Evolutionary conservation across 169 alveolate genomes (phyloP).

Genomic region (Cyclospora cayetanensis): DNA sequence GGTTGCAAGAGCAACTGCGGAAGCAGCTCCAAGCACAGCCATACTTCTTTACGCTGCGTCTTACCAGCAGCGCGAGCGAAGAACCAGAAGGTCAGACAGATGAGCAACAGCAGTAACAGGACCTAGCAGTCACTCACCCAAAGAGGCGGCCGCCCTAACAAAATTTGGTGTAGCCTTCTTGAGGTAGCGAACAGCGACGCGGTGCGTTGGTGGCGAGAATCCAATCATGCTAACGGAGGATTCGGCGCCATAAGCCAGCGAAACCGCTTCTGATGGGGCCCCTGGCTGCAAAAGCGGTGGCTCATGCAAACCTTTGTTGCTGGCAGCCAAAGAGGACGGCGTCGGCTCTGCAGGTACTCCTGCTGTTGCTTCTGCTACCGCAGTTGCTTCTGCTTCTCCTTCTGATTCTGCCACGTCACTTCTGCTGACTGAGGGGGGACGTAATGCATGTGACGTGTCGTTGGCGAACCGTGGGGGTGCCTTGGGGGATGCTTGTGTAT

Average conservation of each 20-base stretch:
- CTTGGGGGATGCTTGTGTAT: not conserved
- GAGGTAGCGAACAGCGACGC: conserved; percentile 49
- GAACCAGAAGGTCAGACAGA: not conserved
- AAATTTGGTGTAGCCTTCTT: conserved; percentile 4
- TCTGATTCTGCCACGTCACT: conserved; percentile 11
- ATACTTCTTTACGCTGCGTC: not conserved
- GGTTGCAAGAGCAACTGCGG: not conserved
- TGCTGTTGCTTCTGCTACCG: not conserved
- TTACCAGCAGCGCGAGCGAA: not conserved
- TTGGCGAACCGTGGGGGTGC: not conserved
- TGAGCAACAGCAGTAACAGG: not conserved
- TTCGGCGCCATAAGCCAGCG: no score
- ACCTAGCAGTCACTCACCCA: conserved; percentile 9
- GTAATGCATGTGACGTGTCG: conserved; percentile 11
- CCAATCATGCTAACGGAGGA: no score
- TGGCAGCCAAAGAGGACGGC: no score
- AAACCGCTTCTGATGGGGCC: no score
- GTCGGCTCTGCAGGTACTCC: not conserved
- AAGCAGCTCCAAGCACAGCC: not conserved
- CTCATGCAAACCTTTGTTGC: no score
- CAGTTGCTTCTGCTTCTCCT: not conserved
- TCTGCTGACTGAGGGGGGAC: not conserved
- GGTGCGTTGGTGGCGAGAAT: conserved; percentile 17
- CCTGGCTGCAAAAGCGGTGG: no score
- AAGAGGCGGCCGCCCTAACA: conserved; percentile 31